Percentiles rank a stretch among this genome's conserved stretches.
These are phyloP conservation scores for Pseudogymnoascus sp. DNA, from an alignment of 2,329 filamentous ascomycete species.

Conservation along the genomic window DNA sequence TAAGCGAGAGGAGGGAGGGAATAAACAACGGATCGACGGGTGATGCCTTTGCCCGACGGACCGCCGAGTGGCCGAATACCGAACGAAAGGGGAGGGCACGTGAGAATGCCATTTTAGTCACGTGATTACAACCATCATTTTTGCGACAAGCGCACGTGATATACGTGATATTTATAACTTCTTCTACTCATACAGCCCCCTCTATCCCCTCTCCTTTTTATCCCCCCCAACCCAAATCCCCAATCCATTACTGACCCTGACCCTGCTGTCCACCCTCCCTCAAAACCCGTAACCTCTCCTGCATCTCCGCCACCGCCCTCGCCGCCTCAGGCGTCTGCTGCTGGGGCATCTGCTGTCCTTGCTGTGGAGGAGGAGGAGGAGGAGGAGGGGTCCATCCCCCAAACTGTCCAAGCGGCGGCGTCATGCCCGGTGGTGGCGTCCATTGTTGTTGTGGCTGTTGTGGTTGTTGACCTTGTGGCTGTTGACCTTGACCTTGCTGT, in stretches of 20 bases:
- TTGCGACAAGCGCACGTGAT: neutral
- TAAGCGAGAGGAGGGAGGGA: no score
- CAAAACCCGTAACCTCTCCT: neutral
- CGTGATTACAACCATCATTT: neutral
- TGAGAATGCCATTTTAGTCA: neutral
- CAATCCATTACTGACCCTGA: neutral
- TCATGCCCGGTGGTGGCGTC: neutral
- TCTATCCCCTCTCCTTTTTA: neutral
- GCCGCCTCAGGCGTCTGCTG: neutral
- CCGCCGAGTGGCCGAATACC: no score
- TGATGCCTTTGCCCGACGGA: no score
- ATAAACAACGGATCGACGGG: no score
- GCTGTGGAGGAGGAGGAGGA: neutral
- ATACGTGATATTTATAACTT: neutral
- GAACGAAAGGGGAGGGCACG: no score
- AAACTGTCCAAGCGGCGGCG: neutral
- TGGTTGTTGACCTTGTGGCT: slow-evolving; percentile 22
- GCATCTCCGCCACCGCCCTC: neutral
- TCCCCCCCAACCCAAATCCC: neutral
- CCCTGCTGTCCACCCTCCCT: neutral
- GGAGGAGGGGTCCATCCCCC: neutral
- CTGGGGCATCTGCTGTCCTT: neutral
- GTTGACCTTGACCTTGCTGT: slow-evolving; percentile 22
- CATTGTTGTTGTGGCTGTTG: slow-evolving; percentile 15
- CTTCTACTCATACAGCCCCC: neutral